Conservation (phyloP, 163 green algal genomes). For the Chlorella variabilis region DNA sequence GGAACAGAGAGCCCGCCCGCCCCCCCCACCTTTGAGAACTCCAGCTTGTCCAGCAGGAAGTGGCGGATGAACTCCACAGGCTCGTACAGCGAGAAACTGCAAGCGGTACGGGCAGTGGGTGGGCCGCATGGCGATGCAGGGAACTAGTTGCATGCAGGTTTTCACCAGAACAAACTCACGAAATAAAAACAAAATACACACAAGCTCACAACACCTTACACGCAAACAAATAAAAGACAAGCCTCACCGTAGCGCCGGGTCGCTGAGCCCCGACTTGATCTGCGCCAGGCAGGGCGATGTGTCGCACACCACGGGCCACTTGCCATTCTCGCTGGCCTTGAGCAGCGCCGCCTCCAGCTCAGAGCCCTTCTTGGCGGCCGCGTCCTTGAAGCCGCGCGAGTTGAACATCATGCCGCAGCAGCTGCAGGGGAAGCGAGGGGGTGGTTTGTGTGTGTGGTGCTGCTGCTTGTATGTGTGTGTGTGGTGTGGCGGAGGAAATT, state of each 20-base stretch:
- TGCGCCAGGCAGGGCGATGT: slow-evolving; percentile 91
- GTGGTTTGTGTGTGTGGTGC: background rate
- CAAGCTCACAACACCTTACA: background rate
- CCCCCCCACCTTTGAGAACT: slow-evolving; percentile 88
- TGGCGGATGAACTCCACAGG: slow-evolving; percentile 94
- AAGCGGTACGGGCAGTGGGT: background rate
- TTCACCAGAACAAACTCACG: too few species aligned
- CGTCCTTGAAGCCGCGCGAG: slow-evolving; percentile 84
- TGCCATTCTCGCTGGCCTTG: slow-evolving; percentile 76
- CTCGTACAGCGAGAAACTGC: slow-evolving; percentile 92
- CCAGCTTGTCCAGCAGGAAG: slow-evolving; percentile 95
- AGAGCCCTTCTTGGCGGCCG: slow-evolving; percentile 68
- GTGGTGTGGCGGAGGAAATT: too few species aligned
- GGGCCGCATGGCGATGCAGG: background rate
- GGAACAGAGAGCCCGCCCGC: too few species aligned
- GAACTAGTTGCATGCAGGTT: background rate
- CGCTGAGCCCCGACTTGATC: slow-evolving; percentile 82
- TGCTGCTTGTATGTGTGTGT: background rate
- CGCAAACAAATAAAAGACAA: too few species aligned
- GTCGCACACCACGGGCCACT: slow-evolving; percentile 92
- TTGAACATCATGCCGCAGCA: slow-evolving; percentile 99
- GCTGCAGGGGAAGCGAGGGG: background rate
- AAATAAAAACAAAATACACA: too few species aligned
- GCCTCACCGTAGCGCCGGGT: slow-evolving; percentile 70
- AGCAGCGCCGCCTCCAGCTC: slow-evolving; percentile 73